Conservation (phyloP, 371 early-diverging fungal species). For the Mucor piriformis region DNA sequence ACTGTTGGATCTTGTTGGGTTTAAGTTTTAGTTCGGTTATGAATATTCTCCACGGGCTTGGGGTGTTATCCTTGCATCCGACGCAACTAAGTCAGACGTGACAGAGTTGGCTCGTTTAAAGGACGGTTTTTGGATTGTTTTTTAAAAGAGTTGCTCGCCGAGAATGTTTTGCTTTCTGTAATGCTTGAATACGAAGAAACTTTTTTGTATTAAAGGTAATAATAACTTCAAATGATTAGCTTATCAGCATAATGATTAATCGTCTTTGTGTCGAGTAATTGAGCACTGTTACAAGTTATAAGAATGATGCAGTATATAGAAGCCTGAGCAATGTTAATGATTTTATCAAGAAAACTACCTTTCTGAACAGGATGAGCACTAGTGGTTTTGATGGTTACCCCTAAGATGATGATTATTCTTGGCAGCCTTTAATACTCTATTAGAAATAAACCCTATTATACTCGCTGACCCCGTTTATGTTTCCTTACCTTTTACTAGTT, state of each 20-base stretch:
- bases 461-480: neutral
- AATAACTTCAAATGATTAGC: constrained; percentile 3
- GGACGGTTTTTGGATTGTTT: constrained; percentile 2
- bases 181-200: constrained; percentile 2
- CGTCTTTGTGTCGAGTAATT: constrained; percentile 1
- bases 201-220: constrained; percentile 8
- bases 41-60: constrained; percentile 14
- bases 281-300: neutral
- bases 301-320: constrained; percentile 6
- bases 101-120: constrained; percentile 8
- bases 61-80: constrained; percentile 10
- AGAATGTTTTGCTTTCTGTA: constrained; percentile 14
- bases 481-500: neutral
- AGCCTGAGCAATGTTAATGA: neutral
- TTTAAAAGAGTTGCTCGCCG: constrained; percentile 15
- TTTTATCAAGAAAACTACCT: constrained; percentile 2
- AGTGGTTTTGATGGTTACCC: neutral
- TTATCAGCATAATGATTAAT: constrained; percentile 3
- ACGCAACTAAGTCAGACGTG: constrained; percentile 14
- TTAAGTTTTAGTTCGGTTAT: constrained; percentile 13
- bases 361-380: neutral
- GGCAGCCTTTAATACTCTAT: neutral
- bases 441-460: neutral
- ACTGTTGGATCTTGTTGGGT: constrained; percentile 17
- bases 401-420: constrained; percentile 1